Evolutionary conservation across 306 rosid genomes (phyloP), one percentile per base, ranked within the genome.

Genomic region (Lathyrus aphaca): DNA sequence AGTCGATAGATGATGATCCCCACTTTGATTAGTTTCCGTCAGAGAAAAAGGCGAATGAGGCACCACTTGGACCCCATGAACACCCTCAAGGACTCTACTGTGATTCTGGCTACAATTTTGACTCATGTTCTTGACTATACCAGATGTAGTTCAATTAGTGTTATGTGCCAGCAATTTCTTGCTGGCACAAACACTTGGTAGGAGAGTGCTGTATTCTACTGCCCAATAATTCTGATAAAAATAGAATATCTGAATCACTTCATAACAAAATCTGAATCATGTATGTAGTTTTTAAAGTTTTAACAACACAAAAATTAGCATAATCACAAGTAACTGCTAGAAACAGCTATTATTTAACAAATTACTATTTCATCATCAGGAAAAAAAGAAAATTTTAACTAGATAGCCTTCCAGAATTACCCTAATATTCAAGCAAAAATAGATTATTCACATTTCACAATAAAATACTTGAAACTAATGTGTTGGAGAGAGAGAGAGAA

Each of bases 41-140:
- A 83, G 40, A 27, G 64, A 64, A 61, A 88, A 87, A 25, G 85
- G 88, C 2, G 96, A 85, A 79, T 66, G 77, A 71, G 96, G 75
- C 62, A 67, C 84, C 44, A 88, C 84, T 18, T 68, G 87, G 57
- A 94, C 88, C 65, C 97, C 97, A 74, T 84, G 96, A 73, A 94
- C 69, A 49, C 92, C 91, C 73, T 88, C 79, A 40, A 94, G 96
- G 79, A 87, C 81, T 82, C 81, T 79, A 75, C 83, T 77, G 38
- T 64, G 65, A 38, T 59, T 77, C 73, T 65, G 56, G 60, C 55
- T 73, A 45, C 64, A 78, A 35, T 74, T 74, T 73, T 80, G 86
- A 82, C 74, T 68, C 97, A 87, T 93, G 68, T 79, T 39, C 40
- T 17, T 66, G 43, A 43, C 73, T 63, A 76, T 11, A 65, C 63